Evolutionary conservation across 805 yeast genomes (phyloP).

Genomic region (Deakozyma indianensis): DNA sequence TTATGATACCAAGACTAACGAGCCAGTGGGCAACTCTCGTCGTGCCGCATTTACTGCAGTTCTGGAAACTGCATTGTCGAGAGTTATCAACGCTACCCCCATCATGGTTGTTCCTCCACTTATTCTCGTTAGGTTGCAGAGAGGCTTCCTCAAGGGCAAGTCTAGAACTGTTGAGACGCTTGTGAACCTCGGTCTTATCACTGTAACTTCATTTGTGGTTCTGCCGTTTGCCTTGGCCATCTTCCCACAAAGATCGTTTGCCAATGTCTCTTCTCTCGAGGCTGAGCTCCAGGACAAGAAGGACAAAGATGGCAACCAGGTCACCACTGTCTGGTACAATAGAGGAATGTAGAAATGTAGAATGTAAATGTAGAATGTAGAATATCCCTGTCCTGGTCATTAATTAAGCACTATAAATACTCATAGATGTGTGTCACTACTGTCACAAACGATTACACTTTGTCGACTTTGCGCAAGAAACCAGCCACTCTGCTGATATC

Average conservation of each 20-base stretch:
- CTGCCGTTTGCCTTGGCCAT: slow-evolving; percentile 92
- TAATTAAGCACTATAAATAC: background rate
- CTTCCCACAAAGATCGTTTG: slow-evolving; percentile 76
- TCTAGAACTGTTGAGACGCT: slow-evolving; percentile 48
- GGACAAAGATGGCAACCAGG: slow-evolving; percentile 43
- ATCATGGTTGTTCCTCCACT: slow-evolving; percentile 95
- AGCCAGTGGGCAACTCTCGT: slow-evolving; percentile 50
- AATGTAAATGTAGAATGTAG: background rate
- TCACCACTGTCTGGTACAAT: slow-evolving; percentile 64
- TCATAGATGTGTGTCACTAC: too few species aligned
- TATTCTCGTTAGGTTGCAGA: slow-evolving; percentile 63
- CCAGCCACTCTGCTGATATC: slow-evolving; percentile 43
- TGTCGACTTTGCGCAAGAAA: slow-evolving; percentile 36
- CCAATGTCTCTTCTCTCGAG: slow-evolving; percentile 51
- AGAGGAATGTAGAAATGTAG: slow-evolving; percentile 58
- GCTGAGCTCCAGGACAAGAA: slow-evolving; percentile 37
- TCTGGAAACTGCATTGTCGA: slow-evolving; percentile 89
- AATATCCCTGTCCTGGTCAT: background rate
- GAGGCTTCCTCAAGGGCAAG: slow-evolving; percentile 51
- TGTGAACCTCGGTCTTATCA: slow-evolving; percentile 75
- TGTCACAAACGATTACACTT: slow-evolving; percentile 5
- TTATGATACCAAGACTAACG: slow-evolving; percentile 21
- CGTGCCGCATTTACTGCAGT: slow-evolving; percentile 87
- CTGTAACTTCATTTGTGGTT: slow-evolving; percentile 71
- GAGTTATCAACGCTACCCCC: slow-evolving; percentile 95